These are phyloP conservation scores for Termitomyces sp. DNA, from an alignment of 768 basidiomycete species.

Conservation along the genomic window DNA sequence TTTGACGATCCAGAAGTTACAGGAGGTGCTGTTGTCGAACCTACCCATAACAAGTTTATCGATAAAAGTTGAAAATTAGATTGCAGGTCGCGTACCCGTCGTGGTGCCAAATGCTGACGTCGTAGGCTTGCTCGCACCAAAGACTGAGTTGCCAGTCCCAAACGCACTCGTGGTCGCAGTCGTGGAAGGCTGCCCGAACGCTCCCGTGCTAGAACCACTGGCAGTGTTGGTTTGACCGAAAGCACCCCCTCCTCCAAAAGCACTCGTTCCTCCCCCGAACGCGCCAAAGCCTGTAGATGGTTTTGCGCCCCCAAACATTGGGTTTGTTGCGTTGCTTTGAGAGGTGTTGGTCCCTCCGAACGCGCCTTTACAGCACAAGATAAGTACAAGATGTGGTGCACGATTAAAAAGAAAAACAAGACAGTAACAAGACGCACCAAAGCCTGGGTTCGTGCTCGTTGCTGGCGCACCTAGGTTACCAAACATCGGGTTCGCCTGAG, in stretches of 20 bases:
- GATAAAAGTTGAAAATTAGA: background rate
- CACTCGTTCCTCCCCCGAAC: conserved; percentile 51
- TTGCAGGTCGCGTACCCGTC: conserved; percentile 20
- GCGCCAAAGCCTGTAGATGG: conserved; percentile 75
- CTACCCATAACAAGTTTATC: conserved; percentile 22
- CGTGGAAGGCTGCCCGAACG: conserved; percentile 54
- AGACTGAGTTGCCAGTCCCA: conserved; percentile 30
- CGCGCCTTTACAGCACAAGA: conserved; percentile 33
- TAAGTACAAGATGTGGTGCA: conserved; percentile 12
- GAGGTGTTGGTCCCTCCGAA: conserved; percentile 39
- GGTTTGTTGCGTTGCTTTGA: conserved; percentile 31
- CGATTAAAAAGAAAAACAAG: conserved; percentile 10
- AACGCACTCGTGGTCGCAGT: conserved; percentile 44
- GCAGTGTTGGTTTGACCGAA: conserved; percentile 40
- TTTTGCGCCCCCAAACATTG: conserved; percentile 65
- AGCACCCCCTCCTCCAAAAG: conserved; percentile 47
- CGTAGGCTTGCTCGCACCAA: conserved; percentile 35
- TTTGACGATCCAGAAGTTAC: conserved; percentile 70
- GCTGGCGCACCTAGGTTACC: conserved; percentile 48
- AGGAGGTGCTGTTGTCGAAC: conserved; percentile 32
- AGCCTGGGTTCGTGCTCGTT: conserved; percentile 32
- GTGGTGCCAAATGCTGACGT: conserved; percentile 39
- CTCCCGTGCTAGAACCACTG: conserved; percentile 34
- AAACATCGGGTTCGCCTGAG: conserved; percentile 77
- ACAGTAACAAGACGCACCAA: conserved; percentile 34